Base-by-base conservation (phyloP, 768 basidiomycete genomes). In the Boletus rubroflammeus region DNA sequence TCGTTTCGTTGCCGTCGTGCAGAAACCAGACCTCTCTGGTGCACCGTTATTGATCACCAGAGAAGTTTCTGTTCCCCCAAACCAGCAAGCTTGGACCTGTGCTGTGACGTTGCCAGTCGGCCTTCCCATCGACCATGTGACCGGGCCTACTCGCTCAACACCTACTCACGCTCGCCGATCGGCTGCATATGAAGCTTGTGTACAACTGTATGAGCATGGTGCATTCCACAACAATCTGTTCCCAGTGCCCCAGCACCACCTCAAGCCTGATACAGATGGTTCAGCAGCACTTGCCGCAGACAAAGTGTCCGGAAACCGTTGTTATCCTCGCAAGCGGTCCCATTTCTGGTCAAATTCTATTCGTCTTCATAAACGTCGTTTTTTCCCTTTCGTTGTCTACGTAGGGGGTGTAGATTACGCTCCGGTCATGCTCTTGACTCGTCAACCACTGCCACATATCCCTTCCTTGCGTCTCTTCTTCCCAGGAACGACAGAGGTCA, bases 381-480 rank as follows among this genome's bases (percentile, higher is more conserved):
- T 64, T 52, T 52, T 65, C 48, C 63, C 75, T 8, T 67, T 88
- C 31, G 71, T 90, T 38, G 65, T 75, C 47, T 66, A 67, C 11
- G 58, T 69, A 19, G 68, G 19, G 23, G 58, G 49, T 45, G 60
- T 72, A 50, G 56, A 70, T n/a, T 79, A 81, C 59, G 78, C 77
- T 11, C 84, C 88, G 3, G 71, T 93, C 51, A 65, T 83, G 17
- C 65, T 93, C 34, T 73, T 93, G 38, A 88, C 89, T 8, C 78
- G 84, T 42, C 74, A 76, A 25, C 86, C 88, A 15, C 72, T 92
- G 7, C 88, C 90, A 3, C 61, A 70, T 23, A 62, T 92, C 21
- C 65, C 74, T 3, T 61, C 68, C 32, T 83, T 92, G 69, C 75
- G 76, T 44, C 66, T 93, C 6, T 92, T 86, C 68, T 78, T 78